phyloP scores from a whole-genome alignment of 2,329 filamentous ascomycete species.

The Aureobasidium sp. region DNA sequence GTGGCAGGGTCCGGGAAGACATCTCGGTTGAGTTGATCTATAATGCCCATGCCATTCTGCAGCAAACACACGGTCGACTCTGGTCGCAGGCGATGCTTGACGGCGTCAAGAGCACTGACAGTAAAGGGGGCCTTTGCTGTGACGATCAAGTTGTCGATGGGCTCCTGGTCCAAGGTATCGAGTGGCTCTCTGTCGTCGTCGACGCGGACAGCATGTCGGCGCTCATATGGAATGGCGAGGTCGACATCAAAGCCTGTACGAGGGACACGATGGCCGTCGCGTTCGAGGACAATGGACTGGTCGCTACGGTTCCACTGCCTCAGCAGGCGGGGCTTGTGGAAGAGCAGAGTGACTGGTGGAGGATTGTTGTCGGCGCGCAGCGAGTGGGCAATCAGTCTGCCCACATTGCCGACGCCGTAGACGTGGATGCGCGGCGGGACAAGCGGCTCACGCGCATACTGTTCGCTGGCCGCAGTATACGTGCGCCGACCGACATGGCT shows the following conservation, averaged over 20 bases:
- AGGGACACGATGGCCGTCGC: constrained; percentile 30
- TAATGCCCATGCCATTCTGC: constrained; percentile 72
- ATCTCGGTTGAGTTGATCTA: constrained; percentile 65
- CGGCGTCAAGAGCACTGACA: constrained; percentile 53
- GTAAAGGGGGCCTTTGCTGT: constrained; percentile 66
- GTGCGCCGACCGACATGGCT: background rate
- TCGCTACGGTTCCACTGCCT: constrained; percentile 40
- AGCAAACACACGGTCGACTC: constrained; percentile 67
- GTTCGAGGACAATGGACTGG: constrained; percentile 38
- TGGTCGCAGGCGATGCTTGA: constrained; percentile 58
- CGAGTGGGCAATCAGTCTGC: constrained; percentile 66
- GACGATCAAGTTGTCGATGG: constrained; percentile 67
- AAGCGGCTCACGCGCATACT: constrained; percentile 18
- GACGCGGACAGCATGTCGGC: background rate
- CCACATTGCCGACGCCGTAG: constrained; percentile 73
- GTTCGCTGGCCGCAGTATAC: constrained; percentile 17
- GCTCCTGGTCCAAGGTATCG: constrained; percentile 19
- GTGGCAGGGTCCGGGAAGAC: constrained; percentile 58
- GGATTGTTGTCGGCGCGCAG: constrained; percentile 52
- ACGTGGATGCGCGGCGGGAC: constrained; percentile 57
- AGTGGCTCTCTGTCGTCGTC: background rate
- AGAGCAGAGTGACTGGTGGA: constrained; percentile 72
- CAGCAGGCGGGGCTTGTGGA: constrained; percentile 47
- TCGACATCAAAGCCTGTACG: constrained; percentile 39
- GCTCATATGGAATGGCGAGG: constrained; percentile 24